These are phyloP conservation scores for Aspergillus glaucus DNA, from an alignment of 2,329 filamentous ascomycete species.

Conservation along the genomic window DNA sequence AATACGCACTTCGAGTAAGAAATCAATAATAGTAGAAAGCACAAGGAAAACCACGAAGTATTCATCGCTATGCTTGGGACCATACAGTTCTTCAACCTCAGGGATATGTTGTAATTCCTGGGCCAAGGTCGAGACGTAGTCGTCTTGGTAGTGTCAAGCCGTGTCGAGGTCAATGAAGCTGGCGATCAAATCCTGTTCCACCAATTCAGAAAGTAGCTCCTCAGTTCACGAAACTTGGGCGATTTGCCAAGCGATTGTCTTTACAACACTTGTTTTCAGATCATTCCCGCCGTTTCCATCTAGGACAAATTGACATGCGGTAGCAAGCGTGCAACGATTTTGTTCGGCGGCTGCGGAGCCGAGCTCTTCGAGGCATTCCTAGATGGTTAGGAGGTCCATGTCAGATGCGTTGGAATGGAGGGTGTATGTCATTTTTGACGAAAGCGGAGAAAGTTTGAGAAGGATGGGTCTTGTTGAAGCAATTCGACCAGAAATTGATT, in stretches of 20 bases:
- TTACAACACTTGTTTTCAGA: background rate
- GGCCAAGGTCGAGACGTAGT: background rate
- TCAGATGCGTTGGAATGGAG: too few relatives aligned
- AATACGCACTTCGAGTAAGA: too few relatives aligned
- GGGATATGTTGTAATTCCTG: background rate
- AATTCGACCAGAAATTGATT: too few relatives aligned
- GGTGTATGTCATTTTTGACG: conserved; percentile 6
- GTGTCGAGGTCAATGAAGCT: background rate
- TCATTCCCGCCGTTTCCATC: background rate
- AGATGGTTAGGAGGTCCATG: too few relatives aligned
- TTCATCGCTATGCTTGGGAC: background rate
- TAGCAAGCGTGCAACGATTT: background rate
- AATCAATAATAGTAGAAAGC: too few relatives aligned
- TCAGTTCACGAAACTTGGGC: background rate
- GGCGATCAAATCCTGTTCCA: background rate
- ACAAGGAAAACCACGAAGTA: too few relatives aligned
- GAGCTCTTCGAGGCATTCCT: background rate
- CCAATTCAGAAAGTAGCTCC: background rate
- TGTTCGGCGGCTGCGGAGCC: background rate
- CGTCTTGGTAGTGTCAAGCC: background rate
- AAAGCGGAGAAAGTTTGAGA: too few relatives aligned
- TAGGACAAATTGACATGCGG: background rate
- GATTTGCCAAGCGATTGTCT: background rate
- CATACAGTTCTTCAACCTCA: background rate
- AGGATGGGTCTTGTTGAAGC: too few relatives aligned